These are phyloP conservation scores for Hypholoma fasciculare DNA, from an alignment of 768 basidiomycete genomes.

Conservation along the genomic window DNA sequence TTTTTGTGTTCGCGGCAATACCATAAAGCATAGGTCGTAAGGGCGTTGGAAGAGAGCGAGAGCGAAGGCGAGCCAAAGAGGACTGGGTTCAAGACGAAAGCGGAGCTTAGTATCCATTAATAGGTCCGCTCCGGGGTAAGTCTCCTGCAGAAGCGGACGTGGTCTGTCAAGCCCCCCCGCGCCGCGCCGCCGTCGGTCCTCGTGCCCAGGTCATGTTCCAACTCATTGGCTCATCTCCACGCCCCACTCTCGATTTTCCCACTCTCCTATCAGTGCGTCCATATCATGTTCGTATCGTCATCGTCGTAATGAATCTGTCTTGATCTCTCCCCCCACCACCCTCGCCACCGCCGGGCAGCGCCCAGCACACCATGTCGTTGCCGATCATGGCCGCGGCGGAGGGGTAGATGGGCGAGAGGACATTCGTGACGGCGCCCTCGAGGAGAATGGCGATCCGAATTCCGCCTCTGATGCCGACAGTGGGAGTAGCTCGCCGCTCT, in stretches of 20 bases:
- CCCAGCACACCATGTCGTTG: not conserved
- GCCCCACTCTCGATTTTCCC: slow-evolving; percentile 4
- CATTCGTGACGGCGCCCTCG: slow-evolving; percentile 31
- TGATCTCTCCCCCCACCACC: not conserved
- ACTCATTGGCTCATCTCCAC: slow-evolving; percentile 1
- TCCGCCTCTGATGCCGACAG: slow-evolving; percentile 25
- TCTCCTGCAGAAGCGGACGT: not conserved
- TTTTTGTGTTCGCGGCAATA: not conserved
- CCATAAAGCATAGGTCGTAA: not conserved
- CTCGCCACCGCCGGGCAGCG: not conserved
- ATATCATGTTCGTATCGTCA: slow-evolving; percentile 7
- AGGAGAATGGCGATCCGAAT: slow-evolving; percentile 43
- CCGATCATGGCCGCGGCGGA: slow-evolving; percentile 3
- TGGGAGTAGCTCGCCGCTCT: slow-evolving; percentile 20
- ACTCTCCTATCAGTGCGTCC: slow-evolving; percentile 4
- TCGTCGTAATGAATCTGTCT: slow-evolving; percentile 4
- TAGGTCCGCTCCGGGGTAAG: not conserved
- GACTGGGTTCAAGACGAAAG: not conserved
- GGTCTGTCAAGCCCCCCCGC: not conserved
- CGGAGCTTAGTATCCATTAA: not conserved
- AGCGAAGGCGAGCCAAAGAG: not conserved
- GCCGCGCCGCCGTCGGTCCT: slow-evolving; percentile 1
- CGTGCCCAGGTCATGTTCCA: slow-evolving; percentile 2
- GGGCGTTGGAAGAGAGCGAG: not conserved
- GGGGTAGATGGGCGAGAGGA: slow-evolving; percentile 33